A percentile compares a stretch with the other conserved stretches of the same genome.
Conservation (phyloP, 2,329 filamentous ascomycete genomes). For the Penicillium sclerotiorum region DNA sequence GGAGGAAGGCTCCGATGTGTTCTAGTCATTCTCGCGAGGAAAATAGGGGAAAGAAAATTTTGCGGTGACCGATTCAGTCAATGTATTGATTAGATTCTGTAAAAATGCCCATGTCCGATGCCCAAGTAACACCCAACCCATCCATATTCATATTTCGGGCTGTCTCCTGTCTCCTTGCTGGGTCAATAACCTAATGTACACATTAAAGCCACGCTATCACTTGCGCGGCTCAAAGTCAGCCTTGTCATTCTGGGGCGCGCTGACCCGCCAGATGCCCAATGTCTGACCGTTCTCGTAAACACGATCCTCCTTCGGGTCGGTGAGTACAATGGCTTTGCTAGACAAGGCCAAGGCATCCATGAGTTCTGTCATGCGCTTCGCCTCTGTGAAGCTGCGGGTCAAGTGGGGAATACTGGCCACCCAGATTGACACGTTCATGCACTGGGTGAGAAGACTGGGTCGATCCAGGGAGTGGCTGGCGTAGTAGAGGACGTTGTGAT, state of each 20-base stretch:
- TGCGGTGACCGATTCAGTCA: not conserved
- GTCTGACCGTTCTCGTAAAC: constrained; percentile 40
- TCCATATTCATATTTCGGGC: constrained; percentile 7
- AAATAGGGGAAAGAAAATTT: not conserved
- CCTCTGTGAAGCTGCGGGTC: constrained; percentile 64
- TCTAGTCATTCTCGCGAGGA: no score
- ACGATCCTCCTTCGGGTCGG: constrained; percentile 49
- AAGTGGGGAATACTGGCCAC: constrained; percentile 72
- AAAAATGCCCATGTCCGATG: not conserved
- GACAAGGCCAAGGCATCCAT: constrained; percentile 75
- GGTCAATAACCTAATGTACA: constrained; percentile 24
- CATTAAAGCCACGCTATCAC: constrained; percentile 9
- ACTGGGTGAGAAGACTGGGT: constrained; percentile 75
- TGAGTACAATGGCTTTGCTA: constrained; percentile 68
- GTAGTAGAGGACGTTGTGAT: constrained; percentile 78
- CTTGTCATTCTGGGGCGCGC: constrained; percentile 30
- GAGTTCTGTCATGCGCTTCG: constrained; percentile 72
- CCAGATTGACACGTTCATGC: constrained; percentile 82
- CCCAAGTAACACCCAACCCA: constrained; percentile 5
- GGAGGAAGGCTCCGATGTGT: no score
- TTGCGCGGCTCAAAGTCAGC: constrained; percentile 11
- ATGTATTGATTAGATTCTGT: constrained; percentile 6
- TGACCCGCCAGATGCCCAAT: constrained; percentile 44
- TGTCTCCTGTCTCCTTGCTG: constrained; percentile 10
- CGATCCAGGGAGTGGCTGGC: constrained; percentile 71